phyloP scores from a whole-genome alignment of 352 stramenopile species.

The Pythium scleroteichum region DNA sequence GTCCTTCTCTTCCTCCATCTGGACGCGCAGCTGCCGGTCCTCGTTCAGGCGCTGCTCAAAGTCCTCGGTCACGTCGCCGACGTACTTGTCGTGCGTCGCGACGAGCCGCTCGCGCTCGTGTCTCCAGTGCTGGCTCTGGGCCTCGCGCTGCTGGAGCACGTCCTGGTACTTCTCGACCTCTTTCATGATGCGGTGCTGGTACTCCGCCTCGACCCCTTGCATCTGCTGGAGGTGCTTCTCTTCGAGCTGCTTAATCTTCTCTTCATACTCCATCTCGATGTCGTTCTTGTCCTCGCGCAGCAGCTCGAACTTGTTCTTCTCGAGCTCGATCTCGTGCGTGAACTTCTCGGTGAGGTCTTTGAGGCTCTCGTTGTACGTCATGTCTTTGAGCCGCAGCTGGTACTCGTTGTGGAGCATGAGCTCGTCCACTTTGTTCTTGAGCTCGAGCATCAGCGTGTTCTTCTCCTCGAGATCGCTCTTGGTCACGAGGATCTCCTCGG shows the following conservation, averaged over 20 bases:
- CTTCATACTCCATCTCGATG: constrained; percentile 92
- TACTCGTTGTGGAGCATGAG: constrained; percentile 95
- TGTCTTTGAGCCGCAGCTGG: constrained; percentile 93
- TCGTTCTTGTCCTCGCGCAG: constrained; percentile 91
- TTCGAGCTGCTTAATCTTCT: constrained; percentile 91
- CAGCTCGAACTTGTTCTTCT: constrained; percentile 92
- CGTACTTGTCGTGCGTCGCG: constrained; percentile 77
- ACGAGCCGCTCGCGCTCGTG: constrained; percentile 64
- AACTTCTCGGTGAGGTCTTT: constrained; percentile 94
- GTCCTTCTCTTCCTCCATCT: constrained; percentile 89
- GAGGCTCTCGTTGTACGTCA: constrained; percentile 94
- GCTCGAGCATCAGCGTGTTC: constrained; percentile 87
- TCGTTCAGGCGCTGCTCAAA: constrained; percentile 90
- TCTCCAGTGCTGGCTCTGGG: constrained; percentile 75
- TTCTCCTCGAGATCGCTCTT: constrained; percentile 94
- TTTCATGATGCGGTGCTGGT: constrained; percentile 93
- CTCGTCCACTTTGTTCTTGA: constrained; percentile 95
- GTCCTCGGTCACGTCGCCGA: constrained; percentile 89
- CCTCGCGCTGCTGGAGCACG: constrained; percentile 81
- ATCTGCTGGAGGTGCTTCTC: constrained; percentile 90
- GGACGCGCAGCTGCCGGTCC: constrained; percentile 72
- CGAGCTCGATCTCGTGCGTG: constrained; percentile 91
- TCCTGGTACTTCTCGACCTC: constrained; percentile 92
- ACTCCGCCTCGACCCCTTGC: constrained; percentile 89
- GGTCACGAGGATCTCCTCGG: constrained; percentile 84